Evolutionary conservation across 208 protist genomes (phyloP).

Genomic region (Trypanosoma conorhini): DNA sequence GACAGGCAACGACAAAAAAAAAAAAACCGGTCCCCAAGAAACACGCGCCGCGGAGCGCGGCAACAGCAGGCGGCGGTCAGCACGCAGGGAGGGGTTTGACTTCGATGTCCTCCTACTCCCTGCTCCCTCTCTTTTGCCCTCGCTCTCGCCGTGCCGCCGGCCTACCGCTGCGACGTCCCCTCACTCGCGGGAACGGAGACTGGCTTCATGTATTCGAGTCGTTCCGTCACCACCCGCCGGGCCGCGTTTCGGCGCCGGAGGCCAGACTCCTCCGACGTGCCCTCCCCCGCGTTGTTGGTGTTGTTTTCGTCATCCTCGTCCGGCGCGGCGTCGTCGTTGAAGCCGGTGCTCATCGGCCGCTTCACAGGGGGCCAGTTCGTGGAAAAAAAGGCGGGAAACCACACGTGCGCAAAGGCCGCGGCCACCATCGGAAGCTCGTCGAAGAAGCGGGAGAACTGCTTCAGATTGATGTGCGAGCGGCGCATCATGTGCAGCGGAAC

Average conservation of each 20-base stretch:
- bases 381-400: constrained; percentile 41
- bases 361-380: constrained; percentile 19
- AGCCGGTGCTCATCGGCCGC: background rate
- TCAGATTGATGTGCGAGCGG: constrained; percentile 60
- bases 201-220: constrained; percentile 27
- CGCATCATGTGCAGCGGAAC: constrained; percentile 76
- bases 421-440: constrained; percentile 62
- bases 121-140: background rate
- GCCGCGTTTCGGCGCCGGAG: constrained; percentile 13
- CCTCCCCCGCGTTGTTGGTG: background rate
- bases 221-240: constrained; percentile 6
- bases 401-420: constrained; percentile 72
- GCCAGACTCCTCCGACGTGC: background rate
- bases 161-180: background rate
- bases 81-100: no score
- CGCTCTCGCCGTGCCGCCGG: background rate
- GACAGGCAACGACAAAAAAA: no score
- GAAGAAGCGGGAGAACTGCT: constrained; percentile 65
- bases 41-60: no score
- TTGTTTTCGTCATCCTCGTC: constrained; percentile 5
- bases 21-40: no score
- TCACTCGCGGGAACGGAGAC: background rate
- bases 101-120: no score
- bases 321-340: background rate
- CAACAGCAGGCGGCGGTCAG: no score